phyloP scores from a whole-genome alignment of 1,284 basidiomycete genomes.

The Peniophora sp. region DNA sequence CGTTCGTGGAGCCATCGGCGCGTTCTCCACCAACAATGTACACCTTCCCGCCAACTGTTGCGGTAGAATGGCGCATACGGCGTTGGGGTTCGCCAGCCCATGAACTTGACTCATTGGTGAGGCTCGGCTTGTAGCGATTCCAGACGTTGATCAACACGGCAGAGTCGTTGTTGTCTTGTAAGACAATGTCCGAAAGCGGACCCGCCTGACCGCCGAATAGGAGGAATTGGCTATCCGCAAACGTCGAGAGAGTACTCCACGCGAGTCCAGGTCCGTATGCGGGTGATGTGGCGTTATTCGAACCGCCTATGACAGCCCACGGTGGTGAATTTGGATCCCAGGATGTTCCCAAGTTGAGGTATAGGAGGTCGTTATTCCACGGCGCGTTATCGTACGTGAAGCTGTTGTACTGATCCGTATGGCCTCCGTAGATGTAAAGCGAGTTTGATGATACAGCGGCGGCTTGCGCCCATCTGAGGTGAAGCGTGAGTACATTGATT shows the following conservation, averaged over 20 bases:
- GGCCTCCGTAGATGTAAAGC: slow-evolving; percentile 72
- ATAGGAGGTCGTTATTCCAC: slow-evolving; percentile 61
- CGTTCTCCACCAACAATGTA: slow-evolving; percentile 72
- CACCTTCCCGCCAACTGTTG: slow-evolving; percentile 37
- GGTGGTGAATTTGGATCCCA: slow-evolving; percentile 58
- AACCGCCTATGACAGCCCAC: slow-evolving; percentile 50
- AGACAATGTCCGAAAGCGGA: slow-evolving; percentile 42
- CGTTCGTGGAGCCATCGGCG: slow-evolving; percentile 64
- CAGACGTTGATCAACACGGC: slow-evolving; percentile 45
- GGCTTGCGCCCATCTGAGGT: slow-evolving; percentile 75
- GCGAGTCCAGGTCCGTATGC: slow-evolving; percentile 54
- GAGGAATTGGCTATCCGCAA: slow-evolving; percentile 45
- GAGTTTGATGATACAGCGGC: slow-evolving; percentile 49
- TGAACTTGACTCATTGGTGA: slow-evolving; percentile 37
- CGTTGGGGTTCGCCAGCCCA: slow-evolving; percentile 67
- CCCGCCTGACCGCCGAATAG: slow-evolving; percentile 73
- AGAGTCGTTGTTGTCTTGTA: slow-evolving; percentile 55
- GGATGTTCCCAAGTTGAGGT: slow-evolving; percentile 52
- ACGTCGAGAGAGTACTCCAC: slow-evolving; percentile 75
- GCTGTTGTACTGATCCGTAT: slow-evolving; percentile 59
- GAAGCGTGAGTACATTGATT: no score
- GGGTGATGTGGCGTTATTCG: slow-evolving; percentile 30
- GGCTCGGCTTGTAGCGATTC: slow-evolving; percentile 30
- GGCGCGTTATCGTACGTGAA: slow-evolving; percentile 72
- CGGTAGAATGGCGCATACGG: slow-evolving; percentile 64